Conservation (phyloP, 441 rosid species). For the Melastoma candidum region DNA sequence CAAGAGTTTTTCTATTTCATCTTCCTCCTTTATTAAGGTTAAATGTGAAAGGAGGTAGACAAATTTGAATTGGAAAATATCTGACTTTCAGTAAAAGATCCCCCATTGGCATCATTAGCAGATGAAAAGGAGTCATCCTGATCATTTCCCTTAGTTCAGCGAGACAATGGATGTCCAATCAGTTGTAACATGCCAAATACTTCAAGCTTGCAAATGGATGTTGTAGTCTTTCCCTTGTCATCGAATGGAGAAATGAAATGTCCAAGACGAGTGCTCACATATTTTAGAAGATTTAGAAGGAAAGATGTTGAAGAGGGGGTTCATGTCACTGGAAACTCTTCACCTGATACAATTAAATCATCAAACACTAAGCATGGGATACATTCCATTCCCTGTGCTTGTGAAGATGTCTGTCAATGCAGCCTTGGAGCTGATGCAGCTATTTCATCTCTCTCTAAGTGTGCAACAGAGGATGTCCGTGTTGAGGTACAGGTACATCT, state of each 20-base stretch:
- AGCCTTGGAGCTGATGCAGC: conserved; percentile 11
- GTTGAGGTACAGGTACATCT: conserved; percentile 15
- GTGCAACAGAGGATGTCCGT: conserved; percentile 10
- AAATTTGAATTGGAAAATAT: conserved; percentile 4
- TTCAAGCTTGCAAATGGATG: conserved; percentile 13
- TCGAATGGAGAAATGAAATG: conserved; percentile 15
- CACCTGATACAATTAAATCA: conserved; percentile 4
- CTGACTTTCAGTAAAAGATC: conserved; percentile 12
- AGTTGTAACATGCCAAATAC: conserved; percentile 10
- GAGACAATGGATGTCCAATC: conserved; percentile 4
- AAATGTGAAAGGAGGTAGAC: conserved; percentile 4
- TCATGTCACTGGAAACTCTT: conserved; percentile 11
- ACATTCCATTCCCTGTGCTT: conserved; percentile 3
- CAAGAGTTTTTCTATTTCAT: conserved; percentile 5
- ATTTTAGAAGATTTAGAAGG: conserved; percentile 27
- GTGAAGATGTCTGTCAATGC: conserved; percentile 11
- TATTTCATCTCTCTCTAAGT: conserved; percentile 7
- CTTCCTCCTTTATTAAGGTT: conserved; percentile 12
- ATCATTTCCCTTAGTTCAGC: conserved; percentile 6
- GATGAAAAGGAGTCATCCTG: conserved; percentile 4
- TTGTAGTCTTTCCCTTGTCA: neutral
- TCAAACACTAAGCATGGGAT: conserved; percentile 9
- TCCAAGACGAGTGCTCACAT: conserved; percentile 24
- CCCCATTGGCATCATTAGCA: conserved; percentile 8
- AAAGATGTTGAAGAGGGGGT: conserved; percentile 14